Base-by-base conservation (phyloP, 352 stramenopile genomes). In the Pythium periplocum region DNA sequence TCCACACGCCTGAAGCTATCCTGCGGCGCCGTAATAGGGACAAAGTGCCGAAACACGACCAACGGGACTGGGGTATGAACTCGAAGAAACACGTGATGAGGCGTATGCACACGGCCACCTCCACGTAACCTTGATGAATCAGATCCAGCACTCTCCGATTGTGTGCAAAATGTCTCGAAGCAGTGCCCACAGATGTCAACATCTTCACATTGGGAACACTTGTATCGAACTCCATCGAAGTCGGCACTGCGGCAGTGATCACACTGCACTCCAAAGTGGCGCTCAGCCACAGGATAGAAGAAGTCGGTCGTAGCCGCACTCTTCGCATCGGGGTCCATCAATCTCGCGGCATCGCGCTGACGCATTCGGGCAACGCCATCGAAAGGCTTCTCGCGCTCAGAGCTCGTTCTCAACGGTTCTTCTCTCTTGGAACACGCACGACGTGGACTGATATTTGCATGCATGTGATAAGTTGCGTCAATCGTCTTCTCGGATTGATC, bases 111-210 rank as follows among this genome's bases (percentile, higher is more conserved):
- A 6, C 6, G 54, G 26, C 4, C n/a, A 31, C 31, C 36, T 3
- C 6, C 9, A 48, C 9, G 43, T 48, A 30, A 30, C 43, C 6
- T 58, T 41, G 1, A 42, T 12, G 43, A 30, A 31, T 51, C 33
- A 59, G 32, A 30, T 17, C 38, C 45, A 35, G 10, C 50, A n/a
- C 48, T 31, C 10, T 51, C 46, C 2, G 58, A 64, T 31, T 75
- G 58, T 2, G 11, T 42, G 10, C 57, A 53, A 47, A 86, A 87
- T 4, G 68, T 51, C 31, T 71, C 74, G 57, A 74, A 90, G 57
- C 82, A 92, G 4, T 57, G 41, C 5, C 59, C 78, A 47, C 82
- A 92, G 6, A 92, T 62, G 53, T 92, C 82, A 54, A 83, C 79
- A 50, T 92, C 78, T 26, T 64, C 68, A 48, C 82, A 92, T 34